Conservation (phyloP, 1,284 basidiomycete genomes). For the Cystobasidiaceae sp. region DNA sequence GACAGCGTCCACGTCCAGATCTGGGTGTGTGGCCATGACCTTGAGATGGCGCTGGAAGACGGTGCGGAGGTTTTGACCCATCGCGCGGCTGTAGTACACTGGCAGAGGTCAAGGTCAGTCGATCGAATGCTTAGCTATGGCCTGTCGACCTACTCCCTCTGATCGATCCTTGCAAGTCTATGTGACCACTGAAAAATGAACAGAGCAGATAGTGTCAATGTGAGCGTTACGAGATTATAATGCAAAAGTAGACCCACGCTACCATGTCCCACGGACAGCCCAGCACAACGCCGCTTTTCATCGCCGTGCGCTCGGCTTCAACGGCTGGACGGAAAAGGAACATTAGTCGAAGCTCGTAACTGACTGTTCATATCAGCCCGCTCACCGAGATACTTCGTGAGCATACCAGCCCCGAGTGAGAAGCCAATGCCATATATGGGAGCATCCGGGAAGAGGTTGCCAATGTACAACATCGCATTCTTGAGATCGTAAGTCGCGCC, state of each 20-base stretch:
- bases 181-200: conserved; percentile 38
- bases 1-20: conserved; percentile 38
- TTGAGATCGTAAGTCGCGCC: conserved; percentile 77
- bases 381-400: conserved; percentile 81
- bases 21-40: conserved; percentile 29
- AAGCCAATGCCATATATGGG: conserved; percentile 84
- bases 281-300: conserved; percentile 69
- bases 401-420: conserved; percentile 86
- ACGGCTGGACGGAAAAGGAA: conserved; percentile 44
- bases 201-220: conserved; percentile 20
- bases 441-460: conserved; percentile 67
- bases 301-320: conserved; percentile 69
- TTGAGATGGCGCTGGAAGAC: conserved; percentile 60
- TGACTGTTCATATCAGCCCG: not conserved
- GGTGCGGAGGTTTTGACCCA: conserved; percentile 45
- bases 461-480: conserved; percentile 71
- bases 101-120: not conserved
- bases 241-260: conserved; percentile 46
- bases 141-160: conserved; percentile 8
- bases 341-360: not conserved
- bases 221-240: not conserved
- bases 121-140: not conserved
- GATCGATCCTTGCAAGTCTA: conserved; percentile 36
- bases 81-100: conserved; percentile 39
- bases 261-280: conserved; percentile 75